These are phyloP conservation scores for Dentipellis sp. DNA, from an alignment of 768 basidiomycete species.

Conservation along the genomic window DNA sequence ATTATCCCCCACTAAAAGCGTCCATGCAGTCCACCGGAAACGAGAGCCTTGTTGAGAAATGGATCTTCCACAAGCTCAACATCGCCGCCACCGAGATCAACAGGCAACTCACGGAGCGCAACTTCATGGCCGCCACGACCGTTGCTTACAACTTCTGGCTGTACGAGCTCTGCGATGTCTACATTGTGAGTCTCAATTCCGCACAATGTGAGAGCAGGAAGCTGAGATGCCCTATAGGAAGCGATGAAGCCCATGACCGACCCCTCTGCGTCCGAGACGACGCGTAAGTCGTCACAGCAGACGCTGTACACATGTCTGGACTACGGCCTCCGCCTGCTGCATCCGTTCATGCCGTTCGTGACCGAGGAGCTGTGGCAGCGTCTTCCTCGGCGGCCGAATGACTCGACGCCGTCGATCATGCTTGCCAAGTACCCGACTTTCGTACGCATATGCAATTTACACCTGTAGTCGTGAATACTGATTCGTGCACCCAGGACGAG, in stretches of 20 bases:
- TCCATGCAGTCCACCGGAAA: conserved; percentile 66
- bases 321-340: conserved; percentile 78
- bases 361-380: conserved; percentile 99
- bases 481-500: conserved; percentile 35
- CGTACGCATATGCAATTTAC: conserved; percentile 36
- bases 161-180: conserved; percentile 98
- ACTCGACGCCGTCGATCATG: conserved; percentile 84
- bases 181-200: conserved; percentile 57
- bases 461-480: neutral
- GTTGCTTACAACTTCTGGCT: conserved; percentile 92
- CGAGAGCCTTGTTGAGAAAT: conserved; percentile 87
- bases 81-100: conserved; percentile 72
- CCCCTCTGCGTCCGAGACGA: conserved; percentile 49
- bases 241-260: conserved; percentile 99
- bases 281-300: conserved; percentile 81
- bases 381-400: conserved; percentile 76
- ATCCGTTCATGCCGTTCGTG: conserved; percentile 99
- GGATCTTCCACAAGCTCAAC: conserved; percentile 94
- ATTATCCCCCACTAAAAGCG: neutral
- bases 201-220: neutral
- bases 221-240: conserved; percentile 48
- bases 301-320: conserved; percentile 95
- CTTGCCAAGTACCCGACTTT: conserved; percentile 71
- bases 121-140: conserved; percentile 89
- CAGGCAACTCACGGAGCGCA: conserved; percentile 61